Evolutionary conservation across 2,329 filamentous ascomycete genomes (phyloP).

Genomic region (Hymenoscyphus scutula): DNA sequence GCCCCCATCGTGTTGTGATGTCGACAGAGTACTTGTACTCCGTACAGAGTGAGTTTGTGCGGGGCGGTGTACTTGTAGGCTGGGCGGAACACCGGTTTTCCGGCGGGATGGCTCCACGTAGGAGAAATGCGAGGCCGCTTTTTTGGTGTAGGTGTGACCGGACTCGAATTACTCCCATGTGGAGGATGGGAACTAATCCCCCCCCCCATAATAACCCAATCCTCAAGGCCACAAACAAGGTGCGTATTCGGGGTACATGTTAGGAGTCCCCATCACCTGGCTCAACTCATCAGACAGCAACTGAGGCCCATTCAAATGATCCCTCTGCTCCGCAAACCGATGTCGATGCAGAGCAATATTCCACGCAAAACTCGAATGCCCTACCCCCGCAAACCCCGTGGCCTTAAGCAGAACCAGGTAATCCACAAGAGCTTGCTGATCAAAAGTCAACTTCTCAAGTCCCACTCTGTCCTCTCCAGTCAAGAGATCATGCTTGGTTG

Average conservation of each 20-base stretch:
- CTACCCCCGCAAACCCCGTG: conserved; percentile 43
- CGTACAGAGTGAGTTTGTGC: too few relatives aligned
- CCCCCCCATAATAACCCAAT: too few relatives aligned
- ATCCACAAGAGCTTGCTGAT: conserved; percentile 49
- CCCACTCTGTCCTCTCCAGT: conserved; percentile 31
- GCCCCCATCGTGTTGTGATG: background rate
- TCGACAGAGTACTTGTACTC: too few relatives aligned
- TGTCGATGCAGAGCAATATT: conserved; percentile 41
- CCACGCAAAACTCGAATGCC: conserved; percentile 47
- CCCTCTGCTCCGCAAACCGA: conserved; percentile 14
- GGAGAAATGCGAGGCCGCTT: too few relatives aligned
- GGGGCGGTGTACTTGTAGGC: too few relatives aligned
- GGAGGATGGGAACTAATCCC: too few relatives aligned
- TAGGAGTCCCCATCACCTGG: conserved; percentile 20
- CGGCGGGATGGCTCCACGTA: too few relatives aligned
- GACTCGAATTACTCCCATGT: too few relatives aligned
- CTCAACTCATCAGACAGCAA: conserved; percentile 25
- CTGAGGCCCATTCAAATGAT: conserved; percentile 21
- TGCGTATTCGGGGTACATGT: conserved; percentile 22
- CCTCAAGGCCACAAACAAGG: conserved; percentile 25
- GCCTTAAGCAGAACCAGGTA: conserved; percentile 47
- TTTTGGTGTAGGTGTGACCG: too few relatives aligned
- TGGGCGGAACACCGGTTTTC: too few relatives aligned
- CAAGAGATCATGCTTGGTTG: conserved; percentile 45
- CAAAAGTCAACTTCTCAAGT: conserved; percentile 42